Base-by-base conservation (phyloP, 495 filamentous ascomycete species). In the Penicillium alfredii region DNA sequence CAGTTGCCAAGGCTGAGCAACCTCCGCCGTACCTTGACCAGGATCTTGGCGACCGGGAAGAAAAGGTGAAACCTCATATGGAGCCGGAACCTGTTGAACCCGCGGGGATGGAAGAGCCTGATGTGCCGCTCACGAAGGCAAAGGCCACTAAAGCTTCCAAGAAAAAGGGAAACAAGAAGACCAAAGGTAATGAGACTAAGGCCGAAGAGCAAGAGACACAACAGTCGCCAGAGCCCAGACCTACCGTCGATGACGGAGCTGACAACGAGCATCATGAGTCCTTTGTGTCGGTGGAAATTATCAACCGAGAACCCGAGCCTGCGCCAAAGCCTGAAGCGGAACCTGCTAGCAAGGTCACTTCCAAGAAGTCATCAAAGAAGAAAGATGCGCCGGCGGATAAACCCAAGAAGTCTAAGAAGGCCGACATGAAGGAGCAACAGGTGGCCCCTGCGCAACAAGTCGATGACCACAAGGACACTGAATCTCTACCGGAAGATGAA, bases 351-450 rank as follows among this genome's bases (percentile, higher is more conserved):
- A 59, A 66, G 28, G 36, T 44, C 24, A 31, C 35, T 11, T 50
- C 52, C 17, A 67, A 59, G 38, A 56, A 59, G 30, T 34, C 40
- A 4, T 43, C 39, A 13, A 57, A 55, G 55, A 64, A 74, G 58
- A 57, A 53, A 51, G 64, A 60, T 15, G 58, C 65, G 22, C 58
- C 64, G 7, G 61, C 62, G 29, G 77, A 72, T 30, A 73, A 71
- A 33, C 55, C 61, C 16, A 78, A 74, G 48, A 76, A 77, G 48
- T 42, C 55, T 2, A 66, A 61, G 38, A 48, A 55, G 24, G 34
- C 42, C 12, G 35, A 30, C 55, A 42, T 35, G 51, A 56, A 30
- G 53, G n/a, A n/a, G n/a, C n/a, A n/a, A n/a, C n/a, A n/a, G n/a
- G n/a, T n/a, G n/a, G n/a, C n/a, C n/a, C n/a, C 18, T 27, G 38